A percentile compares a stretch with the other conserved stretches of the same genome.
These are phyloP conservation scores for Cercospora brassicicola DNA, from an alignment of 2,329 filamentous ascomycete genomes.

Conservation along the genomic window DNA sequence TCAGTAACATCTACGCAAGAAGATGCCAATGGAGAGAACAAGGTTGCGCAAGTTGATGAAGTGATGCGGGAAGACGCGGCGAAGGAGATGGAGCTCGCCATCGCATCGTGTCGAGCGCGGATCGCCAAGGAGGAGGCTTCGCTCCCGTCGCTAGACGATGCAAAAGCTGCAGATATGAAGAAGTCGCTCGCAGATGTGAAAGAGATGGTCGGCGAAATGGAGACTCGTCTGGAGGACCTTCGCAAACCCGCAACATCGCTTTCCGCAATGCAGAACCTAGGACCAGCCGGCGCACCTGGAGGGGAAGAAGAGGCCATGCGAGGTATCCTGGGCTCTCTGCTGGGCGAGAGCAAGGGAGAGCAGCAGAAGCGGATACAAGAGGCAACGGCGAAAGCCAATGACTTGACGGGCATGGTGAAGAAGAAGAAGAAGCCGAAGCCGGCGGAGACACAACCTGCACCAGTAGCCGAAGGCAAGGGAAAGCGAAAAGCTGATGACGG, in stretches of 20 bases:
- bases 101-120: conserved; percentile 70
- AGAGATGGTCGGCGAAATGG: conserved; percentile 76
- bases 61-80: conserved; percentile 69
- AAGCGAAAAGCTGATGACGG: conserved; percentile 34
- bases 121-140: conserved; percentile 68
- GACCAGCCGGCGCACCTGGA: conserved; percentile 50
- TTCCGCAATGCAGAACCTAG: conserved; percentile 46
- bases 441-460: conserved; percentile 14
- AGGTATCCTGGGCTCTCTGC: conserved; percentile 63
- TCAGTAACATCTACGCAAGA: conserved; percentile 65
- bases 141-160: conserved; percentile 55
- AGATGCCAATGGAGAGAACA: conserved; percentile 41
- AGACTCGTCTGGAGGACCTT: conserved; percentile 71
- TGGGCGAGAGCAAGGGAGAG: conserved; percentile 62
- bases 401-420: conserved; percentile 71
- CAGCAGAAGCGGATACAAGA: conserved; percentile 67
- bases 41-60: conserved; percentile 61
- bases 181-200: conserved; percentile 70
- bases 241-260: conserved; percentile 62
- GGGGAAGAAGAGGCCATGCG: conserved; percentile 49
- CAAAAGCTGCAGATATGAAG: conserved; percentile 62
- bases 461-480: conserved; percentile 29
- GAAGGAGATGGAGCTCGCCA: conserved; percentile 70
- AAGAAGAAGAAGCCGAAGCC: conserved; percentile 60
- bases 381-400: conserved; percentile 71